Evolutionary conservation across 352 stramenopile species (phyloP).

Genomic region (Halophytophthora batemanensis): DNA sequence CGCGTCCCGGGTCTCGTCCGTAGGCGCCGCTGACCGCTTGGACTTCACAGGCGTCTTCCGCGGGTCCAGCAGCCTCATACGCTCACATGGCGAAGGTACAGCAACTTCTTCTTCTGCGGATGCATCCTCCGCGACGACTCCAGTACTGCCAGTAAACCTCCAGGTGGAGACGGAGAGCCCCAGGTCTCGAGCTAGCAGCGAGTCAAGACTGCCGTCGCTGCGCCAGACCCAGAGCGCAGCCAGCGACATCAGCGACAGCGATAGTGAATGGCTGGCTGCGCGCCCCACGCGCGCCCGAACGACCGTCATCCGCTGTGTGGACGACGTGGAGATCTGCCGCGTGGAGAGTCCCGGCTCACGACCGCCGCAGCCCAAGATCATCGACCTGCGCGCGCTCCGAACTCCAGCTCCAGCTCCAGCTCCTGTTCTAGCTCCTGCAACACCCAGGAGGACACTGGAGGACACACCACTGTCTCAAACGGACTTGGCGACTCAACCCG

Average conservation of each 20-base stretch:
- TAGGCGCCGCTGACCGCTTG: slow-evolving; percentile 27
- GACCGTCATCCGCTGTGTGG: slow-evolving; percentile 26
- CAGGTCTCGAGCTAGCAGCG: slow-evolving; percentile 2
- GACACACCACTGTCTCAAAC: too few relatives aligned
- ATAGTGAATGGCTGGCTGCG: slow-evolving; percentile 11
- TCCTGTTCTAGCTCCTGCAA: too few relatives aligned
- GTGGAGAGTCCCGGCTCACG: too few relatives aligned
- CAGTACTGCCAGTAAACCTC: too few relatives aligned
- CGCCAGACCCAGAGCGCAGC: slow-evolving; percentile 18
- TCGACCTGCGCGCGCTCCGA: slow-evolving; percentile 29
- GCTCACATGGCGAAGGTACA: slow-evolving; percentile 7
- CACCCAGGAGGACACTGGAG: too few relatives aligned
- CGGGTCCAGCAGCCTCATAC: slow-evolving; percentile 31
- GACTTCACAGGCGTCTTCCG: slow-evolving; percentile 58
- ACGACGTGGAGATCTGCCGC: slow-evolving; percentile 19
- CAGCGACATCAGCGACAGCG: slow-evolving; percentile 19
- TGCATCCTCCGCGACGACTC: too few relatives aligned
- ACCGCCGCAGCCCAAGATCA: slow-evolving; percentile 31
- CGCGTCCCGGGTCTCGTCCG: slow-evolving; percentile 21
- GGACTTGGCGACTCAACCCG: too few relatives aligned
- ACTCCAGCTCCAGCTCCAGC: too few relatives aligned
- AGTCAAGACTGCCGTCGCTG: slow-evolving; percentile 27
- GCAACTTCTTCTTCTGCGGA: too few relatives aligned
- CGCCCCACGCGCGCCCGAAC: slow-evolving; percentile 29
- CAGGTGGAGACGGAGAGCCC: slow-evolving; percentile 1